Evolutionary conservation across 257 asterid genomes (phyloP).

Genomic region (Verbena officinalis): DNA sequence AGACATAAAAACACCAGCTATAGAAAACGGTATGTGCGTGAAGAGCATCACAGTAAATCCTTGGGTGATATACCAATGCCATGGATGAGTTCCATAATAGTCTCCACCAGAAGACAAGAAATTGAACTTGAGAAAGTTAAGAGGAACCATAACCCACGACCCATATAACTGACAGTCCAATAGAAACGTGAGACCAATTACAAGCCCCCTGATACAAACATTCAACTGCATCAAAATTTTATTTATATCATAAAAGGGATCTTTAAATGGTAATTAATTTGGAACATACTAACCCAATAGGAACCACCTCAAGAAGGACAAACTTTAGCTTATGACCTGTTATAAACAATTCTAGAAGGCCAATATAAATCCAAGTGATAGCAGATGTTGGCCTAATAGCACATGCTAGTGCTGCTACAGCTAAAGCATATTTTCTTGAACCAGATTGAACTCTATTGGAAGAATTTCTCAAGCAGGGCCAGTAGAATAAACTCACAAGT

Average conservation of each 20-base stretch:
- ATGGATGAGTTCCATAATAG: slow-evolving; percentile 97
- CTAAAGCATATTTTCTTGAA: slow-evolving; percentile 76
- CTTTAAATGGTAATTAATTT: not conserved
- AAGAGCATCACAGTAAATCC: slow-evolving; percentile 95
- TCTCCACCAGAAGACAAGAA: slow-evolving; percentile 96
- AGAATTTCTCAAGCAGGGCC: slow-evolving; percentile 85
- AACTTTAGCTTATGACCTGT: slow-evolving; percentile 59
- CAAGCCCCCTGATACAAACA: slow-evolving; percentile 67
- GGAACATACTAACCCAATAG: slow-evolving; percentile 69
- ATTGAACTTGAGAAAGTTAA: slow-evolving; percentile 89
- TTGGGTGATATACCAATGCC: slow-evolving; percentile 99
- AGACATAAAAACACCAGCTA: slow-evolving; percentile 66
- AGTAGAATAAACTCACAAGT: slow-evolving; percentile 77
- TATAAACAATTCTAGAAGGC: slow-evolving; percentile 61
- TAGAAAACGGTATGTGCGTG: slow-evolving; percentile 70
- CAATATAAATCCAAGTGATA: slow-evolving; percentile 84
- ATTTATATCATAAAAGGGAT: not conserved
- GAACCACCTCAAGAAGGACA: slow-evolving; percentile 69
- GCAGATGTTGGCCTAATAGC: slow-evolving; percentile 97
- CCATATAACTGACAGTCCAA: slow-evolving; percentile 85
- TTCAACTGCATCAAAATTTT: slow-evolving; percentile 22
- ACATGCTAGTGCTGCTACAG: slow-evolving; percentile 80
- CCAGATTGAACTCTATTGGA: slow-evolving; percentile 35
- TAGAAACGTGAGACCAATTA: slow-evolving; percentile 72
- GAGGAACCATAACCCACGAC: slow-evolving; percentile 87